A percentile compares a stretch with the other conserved stretches of the same genome.
Evolutionary conservation across 306 rosid genomes (phyloP).

Genomic region (Quercus mongolica): DNA sequence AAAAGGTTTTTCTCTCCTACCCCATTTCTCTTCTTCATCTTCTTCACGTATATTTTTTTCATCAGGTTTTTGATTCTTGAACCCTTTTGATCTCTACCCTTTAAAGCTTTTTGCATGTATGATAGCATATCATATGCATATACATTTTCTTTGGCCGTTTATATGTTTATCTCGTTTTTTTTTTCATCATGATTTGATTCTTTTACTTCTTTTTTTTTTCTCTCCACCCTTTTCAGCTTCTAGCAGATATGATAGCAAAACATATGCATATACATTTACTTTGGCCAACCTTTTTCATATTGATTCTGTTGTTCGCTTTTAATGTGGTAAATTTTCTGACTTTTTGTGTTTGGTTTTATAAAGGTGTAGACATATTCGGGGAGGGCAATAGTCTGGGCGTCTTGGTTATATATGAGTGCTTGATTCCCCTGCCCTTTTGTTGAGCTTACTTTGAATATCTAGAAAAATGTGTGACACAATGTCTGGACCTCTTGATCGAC

Average conservation of each 20-base stretch:
- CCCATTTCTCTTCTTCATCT: not conserved
- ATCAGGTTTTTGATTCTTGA: not conserved
- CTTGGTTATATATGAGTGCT: conserved; percentile 34
- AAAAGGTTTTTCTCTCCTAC: conserved; percentile 28
- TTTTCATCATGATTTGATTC: no score
- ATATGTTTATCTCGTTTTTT: no score
- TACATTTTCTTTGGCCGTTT: no score
- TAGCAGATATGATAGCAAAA: conserved; percentile 3
- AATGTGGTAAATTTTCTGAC: conserved; percentile 16
- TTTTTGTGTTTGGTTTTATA: conserved; percentile 3
- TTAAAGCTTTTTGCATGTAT: no score
- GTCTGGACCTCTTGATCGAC: conserved; percentile 47
- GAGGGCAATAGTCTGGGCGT: conserved; percentile 32
- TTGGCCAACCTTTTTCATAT: not conserved
- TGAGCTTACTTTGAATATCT: conserved; percentile 34
- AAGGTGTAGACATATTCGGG: conserved; percentile 34
- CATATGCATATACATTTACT: not conserved
- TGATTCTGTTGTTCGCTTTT: not conserved
- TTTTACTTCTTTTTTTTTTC: not conserved
- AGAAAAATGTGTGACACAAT: conserved; percentile 69
- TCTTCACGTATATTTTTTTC: not conserved
- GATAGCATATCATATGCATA: no score
- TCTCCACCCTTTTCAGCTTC: not conserved
- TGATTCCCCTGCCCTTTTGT: conserved; percentile 39
- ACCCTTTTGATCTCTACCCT: not conserved